phyloP scores from a whole-genome alignment of 768 basidiomycete species.

The Lactarius indigo region DNA sequence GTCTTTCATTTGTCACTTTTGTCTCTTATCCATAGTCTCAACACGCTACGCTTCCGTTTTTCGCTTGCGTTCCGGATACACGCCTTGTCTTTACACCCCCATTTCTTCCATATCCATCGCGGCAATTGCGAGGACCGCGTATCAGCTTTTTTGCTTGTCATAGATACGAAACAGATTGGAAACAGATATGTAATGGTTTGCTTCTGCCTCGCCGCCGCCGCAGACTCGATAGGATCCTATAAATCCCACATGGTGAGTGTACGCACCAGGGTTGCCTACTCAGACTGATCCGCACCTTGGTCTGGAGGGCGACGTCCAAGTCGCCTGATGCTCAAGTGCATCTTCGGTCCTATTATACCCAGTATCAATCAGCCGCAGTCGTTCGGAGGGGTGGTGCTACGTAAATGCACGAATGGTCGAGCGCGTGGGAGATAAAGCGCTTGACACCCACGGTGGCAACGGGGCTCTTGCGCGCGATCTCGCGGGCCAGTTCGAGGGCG shows the following conservation, averaged over 20 bases:
- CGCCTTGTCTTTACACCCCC: too few relatives aligned
- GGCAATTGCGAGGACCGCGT: not conserved
- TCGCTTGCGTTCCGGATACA: not conserved
- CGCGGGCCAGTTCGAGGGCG: conserved; percentile 60
- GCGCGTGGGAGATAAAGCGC: conserved; percentile 68
- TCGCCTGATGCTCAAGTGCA: conserved; percentile 53
- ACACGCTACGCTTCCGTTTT: not conserved
- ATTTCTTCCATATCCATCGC: not conserved
- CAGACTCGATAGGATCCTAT: conserved; percentile 4
- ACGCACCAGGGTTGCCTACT: too few relatives aligned
- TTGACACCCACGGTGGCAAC: conserved; percentile 77
- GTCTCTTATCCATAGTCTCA: too few relatives aligned
- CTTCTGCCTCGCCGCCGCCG: not conserved
- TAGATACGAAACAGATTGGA: too few relatives aligned
- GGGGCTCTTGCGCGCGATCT: conserved; percentile 74
- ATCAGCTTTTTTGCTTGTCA: too few relatives aligned
- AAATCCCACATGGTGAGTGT: not conserved
- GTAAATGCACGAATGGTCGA: conserved; percentile 66
- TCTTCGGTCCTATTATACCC: conserved; percentile 37
- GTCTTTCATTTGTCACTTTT: too few relatives aligned
- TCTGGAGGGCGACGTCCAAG: conserved; percentile 52
- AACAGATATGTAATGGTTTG: conserved; percentile 3
- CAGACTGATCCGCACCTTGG: conserved; percentile 34
- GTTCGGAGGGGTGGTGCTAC: not conserved
- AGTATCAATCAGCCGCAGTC: not conserved